Base-by-base conservation (phyloP, 2,329 filamentous ascomycete genomes). In the Ceratocystis alfenasii region DNA sequence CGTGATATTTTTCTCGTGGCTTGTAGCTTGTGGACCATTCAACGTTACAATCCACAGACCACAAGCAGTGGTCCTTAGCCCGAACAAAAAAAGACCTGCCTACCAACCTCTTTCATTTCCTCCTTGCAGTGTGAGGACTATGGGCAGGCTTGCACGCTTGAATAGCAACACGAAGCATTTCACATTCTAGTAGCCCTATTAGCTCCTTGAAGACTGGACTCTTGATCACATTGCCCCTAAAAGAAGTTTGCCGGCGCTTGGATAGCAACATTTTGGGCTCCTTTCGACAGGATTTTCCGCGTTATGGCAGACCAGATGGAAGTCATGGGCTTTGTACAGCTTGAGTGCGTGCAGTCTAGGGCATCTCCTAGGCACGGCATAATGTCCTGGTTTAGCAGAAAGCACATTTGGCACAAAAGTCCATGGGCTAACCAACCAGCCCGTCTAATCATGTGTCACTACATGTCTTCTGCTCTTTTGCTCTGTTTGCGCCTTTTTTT, bases 281-380 rank as follows among this genome's bases (percentile, higher is more conserved):
- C 28, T 33, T 59, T 59, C n/a, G 25, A 33, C 28, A 33, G 28
- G 36, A 36, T 59, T 33, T 30, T 25, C 5, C 33, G 22, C 28
- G 7, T 30, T 12, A 59, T 59, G 17, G 2, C 25, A 33, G 33
- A 20, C 8, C 28, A 33, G 28, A 17, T 30, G 5, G 28, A 25
- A 20, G 25, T n/a, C 25, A n/a, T 59, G 5, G 55, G 2, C 22
- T 28, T n/a, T 59, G 20, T 30, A 59, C 17, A 15, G 20, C 25
- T 59, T 59, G 55, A 17, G 15, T 30, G 25, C 55, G 30, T n/a
- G 55, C 7, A 10, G 30, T 17, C 55, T 59, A 20, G 25, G 8
- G 15, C 8, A n/a, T 59, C 30, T 30, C 55, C 55, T 59, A 59
- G 55, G 17, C 55, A 59, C 55, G 33, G 55, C 55, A 59, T 59